These are phyloP conservation scores for Leishmania mexicana DNA, from an alignment of 208 protist genomes.

Conservation along the genomic window DNA sequence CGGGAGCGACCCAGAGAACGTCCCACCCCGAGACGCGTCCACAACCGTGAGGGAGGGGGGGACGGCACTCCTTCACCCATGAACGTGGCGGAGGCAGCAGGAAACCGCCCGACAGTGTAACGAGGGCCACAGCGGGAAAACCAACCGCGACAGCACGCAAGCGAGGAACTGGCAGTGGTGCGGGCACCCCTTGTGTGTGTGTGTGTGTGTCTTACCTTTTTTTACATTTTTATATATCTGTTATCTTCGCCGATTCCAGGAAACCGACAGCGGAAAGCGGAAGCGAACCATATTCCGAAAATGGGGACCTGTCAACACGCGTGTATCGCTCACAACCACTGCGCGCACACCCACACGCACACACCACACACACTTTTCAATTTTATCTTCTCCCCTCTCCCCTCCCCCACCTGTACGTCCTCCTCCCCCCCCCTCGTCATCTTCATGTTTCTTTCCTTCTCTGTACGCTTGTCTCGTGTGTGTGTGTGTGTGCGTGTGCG, in stretches of 20 bases:
- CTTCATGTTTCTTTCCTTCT: not conserved
- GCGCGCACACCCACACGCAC: not conserved
- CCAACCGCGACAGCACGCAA: not conserved
- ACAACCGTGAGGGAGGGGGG: no score
- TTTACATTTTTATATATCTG: not conserved
- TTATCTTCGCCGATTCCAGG: not conserved
- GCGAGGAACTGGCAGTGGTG: not conserved
- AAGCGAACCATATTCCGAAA: not conserved
- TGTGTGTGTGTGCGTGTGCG: not conserved
- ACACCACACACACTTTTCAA: not conserved
- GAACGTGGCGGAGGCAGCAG: not conserved
- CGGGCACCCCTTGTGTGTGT: not conserved
- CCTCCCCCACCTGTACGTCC: not conserved
- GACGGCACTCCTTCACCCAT: not conserved
- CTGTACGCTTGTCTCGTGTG: not conserved
- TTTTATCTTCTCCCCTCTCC: not conserved
- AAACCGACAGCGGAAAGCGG: not conserved
- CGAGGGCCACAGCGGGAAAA: no score
- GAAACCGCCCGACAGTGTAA: no score
- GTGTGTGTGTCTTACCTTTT: not conserved
- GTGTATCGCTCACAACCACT: not conserved
- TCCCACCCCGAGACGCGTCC: not conserved
- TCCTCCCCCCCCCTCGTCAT: not conserved
- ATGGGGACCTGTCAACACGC: no score
- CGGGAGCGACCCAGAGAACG: not conserved